These are phyloP conservation scores for Paraphaeosphaeria sporulosa DNA, from an alignment of 2,329 filamentous ascomycete genomes.

Conservation along the genomic window DNA sequence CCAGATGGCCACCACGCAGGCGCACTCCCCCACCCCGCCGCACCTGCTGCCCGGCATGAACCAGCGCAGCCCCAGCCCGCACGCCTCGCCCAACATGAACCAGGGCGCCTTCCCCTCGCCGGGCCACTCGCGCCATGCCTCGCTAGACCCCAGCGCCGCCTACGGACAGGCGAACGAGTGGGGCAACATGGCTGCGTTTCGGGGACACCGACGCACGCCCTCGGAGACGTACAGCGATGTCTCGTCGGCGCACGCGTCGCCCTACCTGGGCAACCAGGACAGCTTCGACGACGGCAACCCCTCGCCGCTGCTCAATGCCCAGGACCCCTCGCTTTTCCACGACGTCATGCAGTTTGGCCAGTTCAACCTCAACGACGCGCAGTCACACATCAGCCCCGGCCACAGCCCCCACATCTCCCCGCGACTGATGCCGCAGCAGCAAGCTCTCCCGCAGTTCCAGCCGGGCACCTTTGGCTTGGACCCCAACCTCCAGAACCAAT, in stretches of 20 bases:
- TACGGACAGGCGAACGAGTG: constrained; percentile 66
- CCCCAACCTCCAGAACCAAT: constrained; percentile 57
- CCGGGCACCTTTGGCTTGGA: constrained; percentile 57
- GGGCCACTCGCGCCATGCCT: constrained; percentile 66
- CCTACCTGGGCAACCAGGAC: constrained; percentile 79
- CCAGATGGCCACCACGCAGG: constrained; percentile 61
- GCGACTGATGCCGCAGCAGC: constrained; percentile 73
- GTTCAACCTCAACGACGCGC: constrained; percentile 71
- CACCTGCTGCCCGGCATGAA: constrained; percentile 63
- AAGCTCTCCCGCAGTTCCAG: constrained; percentile 58
- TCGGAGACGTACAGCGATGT: constrained; percentile 91
- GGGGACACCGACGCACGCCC: constrained; percentile 80
- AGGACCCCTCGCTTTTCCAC: constrained; percentile 76
- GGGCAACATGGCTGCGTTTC: constrained; percentile 70
- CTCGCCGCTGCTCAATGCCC: constrained; percentile 80
- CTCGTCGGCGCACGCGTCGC: constrained; percentile 83
- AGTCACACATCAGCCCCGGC: constrained; percentile 64
- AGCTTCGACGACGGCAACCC: constrained; percentile 79
- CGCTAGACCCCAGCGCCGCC: constrained; percentile 68
- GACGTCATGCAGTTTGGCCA: constrained; percentile 79
- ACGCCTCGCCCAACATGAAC: constrained; percentile 61
- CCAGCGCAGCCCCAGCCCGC: constrained; percentile 62
- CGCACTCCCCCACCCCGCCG: constrained; percentile 62
- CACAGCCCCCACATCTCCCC: constrained; percentile 76
- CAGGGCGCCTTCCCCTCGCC: constrained; percentile 62